Evolutionary conservation across 2,329 filamentous ascomycete species (phyloP).

Genomic region (Diplocarpon rosae): DNA sequence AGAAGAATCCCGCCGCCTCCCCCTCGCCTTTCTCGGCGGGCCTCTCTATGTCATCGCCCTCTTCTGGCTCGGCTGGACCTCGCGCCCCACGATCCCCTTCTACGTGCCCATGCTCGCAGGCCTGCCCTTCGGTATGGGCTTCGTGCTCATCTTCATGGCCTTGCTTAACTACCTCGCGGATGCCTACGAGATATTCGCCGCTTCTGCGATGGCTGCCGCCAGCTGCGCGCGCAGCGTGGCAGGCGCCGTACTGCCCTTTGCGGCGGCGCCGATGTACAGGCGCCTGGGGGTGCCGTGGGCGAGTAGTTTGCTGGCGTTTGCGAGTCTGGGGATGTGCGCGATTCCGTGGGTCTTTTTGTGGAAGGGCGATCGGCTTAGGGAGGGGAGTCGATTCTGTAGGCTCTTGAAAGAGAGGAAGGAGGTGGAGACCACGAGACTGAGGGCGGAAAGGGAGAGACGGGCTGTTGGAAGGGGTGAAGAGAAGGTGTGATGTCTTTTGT

Average conservation of each 20-base stretch:
- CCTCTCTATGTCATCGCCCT: conserved; percentile 36
- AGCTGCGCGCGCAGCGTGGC: conserved; percentile 30
- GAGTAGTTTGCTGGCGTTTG: conserved; percentile 37
- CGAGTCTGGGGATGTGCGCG: conserved; percentile 36
- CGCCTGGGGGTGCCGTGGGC: conserved; percentile 36
- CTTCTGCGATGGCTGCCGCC: conserved; percentile 39
- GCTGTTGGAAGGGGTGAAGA: not conserved
- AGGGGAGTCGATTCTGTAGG: conserved; percentile 38
- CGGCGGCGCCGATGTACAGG: conserved; percentile 35
- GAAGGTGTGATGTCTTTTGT: not conserved
- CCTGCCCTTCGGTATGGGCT: conserved; percentile 40
- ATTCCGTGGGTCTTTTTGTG: conserved; percentile 41
- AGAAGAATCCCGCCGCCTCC: conserved; percentile 40
- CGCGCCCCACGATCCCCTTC: conserved; percentile 40
- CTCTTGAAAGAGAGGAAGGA: conserved; percentile 32
- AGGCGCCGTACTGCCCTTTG: conserved; percentile 37
- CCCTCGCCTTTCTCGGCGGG: conserved; percentile 35
- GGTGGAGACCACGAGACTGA: conserved; percentile 23
- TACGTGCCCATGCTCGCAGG: conserved; percentile 46
- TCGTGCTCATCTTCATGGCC: conserved; percentile 47
- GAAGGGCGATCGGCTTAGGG: conserved; percentile 36
- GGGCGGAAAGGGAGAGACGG: conserved; percentile 8
- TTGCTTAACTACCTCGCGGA: conserved; percentile 49
- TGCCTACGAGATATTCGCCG: conserved; percentile 46
- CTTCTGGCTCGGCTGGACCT: conserved; percentile 49